Evolutionary conservation across 805 yeast genomes (phyloP), one percentile per base, ranked within the genome.

Genomic region (Kazachstania viticola): DNA sequence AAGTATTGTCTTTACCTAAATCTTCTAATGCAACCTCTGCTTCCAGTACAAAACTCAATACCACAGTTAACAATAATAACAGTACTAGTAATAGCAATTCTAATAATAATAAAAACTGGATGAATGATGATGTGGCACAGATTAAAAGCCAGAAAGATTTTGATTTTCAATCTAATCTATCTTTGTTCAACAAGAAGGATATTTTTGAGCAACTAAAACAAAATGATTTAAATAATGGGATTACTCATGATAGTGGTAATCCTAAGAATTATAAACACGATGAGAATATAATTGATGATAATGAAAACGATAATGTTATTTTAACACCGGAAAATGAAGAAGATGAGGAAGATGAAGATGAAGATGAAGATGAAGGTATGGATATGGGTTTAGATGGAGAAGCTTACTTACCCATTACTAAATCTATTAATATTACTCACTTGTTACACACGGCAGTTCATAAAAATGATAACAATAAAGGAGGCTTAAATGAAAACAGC

Each of bases 81-180:
- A 32, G 29, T 27, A 32, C 29, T 9, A 21, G 4, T 21, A 29
- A 26, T 27, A 35, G 13, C 13, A 27, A 27, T n/a, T 45, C 34
- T 30, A 50, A 41, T 31, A 46, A 41, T 34, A 45, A 39, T 25
- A 38, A 25, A 18, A 69, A 62, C 29, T 72, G 75, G 75, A 50
- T 49, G 28, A 66, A 62, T 32, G 72, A 64, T 26, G 71, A 67
- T 35, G 65, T 73, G 21, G 42, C 58, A 35, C 58, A 62, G 37
- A 66, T 71, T 51, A 64, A 71, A 41, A 39, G 56, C 14, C 51
- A 65, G 33, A 67, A 62, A 15, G 95, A 84, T 40, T 87, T 87
- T 56, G 95, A 87, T 53, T 87, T 87, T 55, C 82, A 73, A 34
- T 76, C 82, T 11, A 82, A 80, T 49, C 64, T 87, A 40, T 77